Percentiles rank a stretch among this genome's conserved stretches.
phyloP scores from a whole-genome alignment of 2,329 filamentous ascomycete genomes.

The Emydomyces testavorans region DNA sequence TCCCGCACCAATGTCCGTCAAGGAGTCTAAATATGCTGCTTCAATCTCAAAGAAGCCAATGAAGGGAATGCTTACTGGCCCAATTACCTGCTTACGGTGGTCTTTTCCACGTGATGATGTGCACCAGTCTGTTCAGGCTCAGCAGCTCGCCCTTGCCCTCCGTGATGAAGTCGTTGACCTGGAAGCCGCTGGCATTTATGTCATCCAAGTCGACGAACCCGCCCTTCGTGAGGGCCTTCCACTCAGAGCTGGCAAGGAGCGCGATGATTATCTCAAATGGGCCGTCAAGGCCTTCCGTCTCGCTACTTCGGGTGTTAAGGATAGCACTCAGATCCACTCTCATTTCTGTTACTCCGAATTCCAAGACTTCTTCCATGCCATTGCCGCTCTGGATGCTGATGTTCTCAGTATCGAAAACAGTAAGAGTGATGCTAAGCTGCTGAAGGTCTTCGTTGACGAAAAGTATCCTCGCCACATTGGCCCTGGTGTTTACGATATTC shows the following conservation, averaged over 20 bases:
- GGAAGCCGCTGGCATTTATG: conserved; percentile 87
- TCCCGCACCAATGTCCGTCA: conserved; percentile 95
- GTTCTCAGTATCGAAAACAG: conserved; percentile 99
- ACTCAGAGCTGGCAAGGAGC: conserved; percentile 84
- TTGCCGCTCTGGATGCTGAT: conserved; percentile 92
- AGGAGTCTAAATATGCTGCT: conserved; percentile 98
- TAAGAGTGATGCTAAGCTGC: conserved; percentile 98
- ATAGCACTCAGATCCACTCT: conserved; percentile 98
- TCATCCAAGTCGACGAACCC: conserved; percentile 99
- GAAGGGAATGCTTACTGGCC: conserved; percentile 99
- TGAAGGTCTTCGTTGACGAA: conserved; percentile 96
- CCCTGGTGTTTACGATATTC: conserved; percentile 98
- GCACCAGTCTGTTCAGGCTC: conserved; percentile 96
- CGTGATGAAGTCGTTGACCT: conserved; percentile 98
- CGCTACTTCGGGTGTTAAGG: conserved; percentile 80
- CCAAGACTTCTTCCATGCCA: conserved; percentile 99
- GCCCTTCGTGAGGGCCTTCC: conserved; percentile 98
- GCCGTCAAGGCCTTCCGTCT: conserved; percentile 97
- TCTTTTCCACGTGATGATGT: conserved; percentile 99
- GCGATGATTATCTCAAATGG: conserved; percentile 93
- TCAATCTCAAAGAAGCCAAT: conserved; percentile 96
- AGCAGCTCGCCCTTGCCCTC: conserved; percentile 95
- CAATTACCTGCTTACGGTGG: conserved; percentile 97
- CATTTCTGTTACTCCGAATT: conserved; percentile 99
- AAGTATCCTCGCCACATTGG: conserved; percentile 97